Evolutionary conservation across 176 grass and related monocot genomes (phyloP).

Genomic region (Ensete ventricosum): DNA sequence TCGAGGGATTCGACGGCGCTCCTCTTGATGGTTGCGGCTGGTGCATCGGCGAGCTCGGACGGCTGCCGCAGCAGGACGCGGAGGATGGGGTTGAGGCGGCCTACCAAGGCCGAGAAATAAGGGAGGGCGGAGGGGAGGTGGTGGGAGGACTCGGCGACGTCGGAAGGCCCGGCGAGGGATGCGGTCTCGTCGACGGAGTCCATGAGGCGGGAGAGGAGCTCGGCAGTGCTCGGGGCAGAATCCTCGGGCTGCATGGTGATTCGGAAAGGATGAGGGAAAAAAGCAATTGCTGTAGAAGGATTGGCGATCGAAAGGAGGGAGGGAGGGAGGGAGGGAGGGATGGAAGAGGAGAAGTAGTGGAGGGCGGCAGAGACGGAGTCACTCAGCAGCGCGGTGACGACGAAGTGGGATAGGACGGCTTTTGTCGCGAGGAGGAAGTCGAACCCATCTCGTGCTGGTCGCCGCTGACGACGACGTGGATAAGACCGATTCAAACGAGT

Average conservation of each 20-base stretch:
- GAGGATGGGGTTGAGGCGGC: conserved; percentile 14
- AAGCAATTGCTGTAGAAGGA: too few species aligned
- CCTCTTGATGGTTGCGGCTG: background rate
- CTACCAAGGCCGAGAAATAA: conserved; percentile 1
- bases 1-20: conserved; percentile 6
- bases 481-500: background rate
- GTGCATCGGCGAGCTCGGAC: background rate
- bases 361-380: background rate
- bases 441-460: background rate
- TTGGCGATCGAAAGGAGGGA: background rate
- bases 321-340: background rate
- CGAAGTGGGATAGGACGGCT: background rate
- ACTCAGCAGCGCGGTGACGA: background rate
- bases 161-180: background rate
- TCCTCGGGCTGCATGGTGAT: background rate
- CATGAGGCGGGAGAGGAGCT: conserved; percentile 3
- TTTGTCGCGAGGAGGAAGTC: background rate
- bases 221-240: background rate
- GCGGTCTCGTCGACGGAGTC: conserved; percentile 10
- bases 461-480: background rate
- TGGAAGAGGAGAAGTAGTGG: background rate
- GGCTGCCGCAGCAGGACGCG: background rate
- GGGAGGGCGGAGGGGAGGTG: background rate
- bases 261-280: background rate
- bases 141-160: background rate